Conservation (phyloP, 352 stramenopile species). For the Phytophthora fragariaefolia region DNA sequence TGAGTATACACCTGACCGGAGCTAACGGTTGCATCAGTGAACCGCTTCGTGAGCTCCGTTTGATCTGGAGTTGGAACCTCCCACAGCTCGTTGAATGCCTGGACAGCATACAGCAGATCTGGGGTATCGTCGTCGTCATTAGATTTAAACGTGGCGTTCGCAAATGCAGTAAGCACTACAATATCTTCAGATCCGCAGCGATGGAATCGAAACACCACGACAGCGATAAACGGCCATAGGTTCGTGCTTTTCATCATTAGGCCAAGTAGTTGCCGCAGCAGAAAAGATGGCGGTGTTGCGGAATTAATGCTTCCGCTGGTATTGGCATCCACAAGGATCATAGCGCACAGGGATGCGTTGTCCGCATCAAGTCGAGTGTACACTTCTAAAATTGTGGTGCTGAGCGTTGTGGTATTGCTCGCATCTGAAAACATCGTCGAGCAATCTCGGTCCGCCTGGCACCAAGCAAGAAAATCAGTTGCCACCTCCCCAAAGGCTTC, state of each 20-base stretch:
- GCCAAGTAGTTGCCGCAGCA: conserved; percentile 56
- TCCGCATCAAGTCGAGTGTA: conserved; percentile 51
- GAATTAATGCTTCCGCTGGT: conserved; percentile 16
- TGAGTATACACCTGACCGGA: conserved; percentile 50
- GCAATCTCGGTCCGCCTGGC: conserved; percentile 51
- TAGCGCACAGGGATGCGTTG: conserved; percentile 31
- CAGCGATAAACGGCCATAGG: conserved; percentile 69
- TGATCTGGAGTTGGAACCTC: conserved; percentile 57
- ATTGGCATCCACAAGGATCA: conserved; percentile 25
- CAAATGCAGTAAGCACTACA: conserved; percentile 45
- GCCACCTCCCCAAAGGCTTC: conserved; percentile 52
- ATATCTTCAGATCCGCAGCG: conserved; percentile 60
- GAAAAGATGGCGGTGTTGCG: conserved; percentile 45
- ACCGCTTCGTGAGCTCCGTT: conserved; percentile 48
- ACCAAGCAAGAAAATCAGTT: conserved; percentile 54
- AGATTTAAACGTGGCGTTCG: conserved; percentile 32
- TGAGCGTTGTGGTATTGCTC: conserved; percentile 37
- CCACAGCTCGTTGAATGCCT: conserved; percentile 83
- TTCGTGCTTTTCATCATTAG: conserved; percentile 51
- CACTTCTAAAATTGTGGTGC: conserved; percentile 40
- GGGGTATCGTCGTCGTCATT: conserved; percentile 15
- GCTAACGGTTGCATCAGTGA: conserved; percentile 56
- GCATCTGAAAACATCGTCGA: conserved; percentile 42
- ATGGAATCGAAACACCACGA: conserved; percentile 60
- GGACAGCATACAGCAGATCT: conserved; percentile 62